A percentile compares a stretch with the other conserved stretches of the same genome.
Evolutionary conservation across 768 basidiomycete species (phyloP).

Genomic region (Lentinula guzmanii): DNA sequence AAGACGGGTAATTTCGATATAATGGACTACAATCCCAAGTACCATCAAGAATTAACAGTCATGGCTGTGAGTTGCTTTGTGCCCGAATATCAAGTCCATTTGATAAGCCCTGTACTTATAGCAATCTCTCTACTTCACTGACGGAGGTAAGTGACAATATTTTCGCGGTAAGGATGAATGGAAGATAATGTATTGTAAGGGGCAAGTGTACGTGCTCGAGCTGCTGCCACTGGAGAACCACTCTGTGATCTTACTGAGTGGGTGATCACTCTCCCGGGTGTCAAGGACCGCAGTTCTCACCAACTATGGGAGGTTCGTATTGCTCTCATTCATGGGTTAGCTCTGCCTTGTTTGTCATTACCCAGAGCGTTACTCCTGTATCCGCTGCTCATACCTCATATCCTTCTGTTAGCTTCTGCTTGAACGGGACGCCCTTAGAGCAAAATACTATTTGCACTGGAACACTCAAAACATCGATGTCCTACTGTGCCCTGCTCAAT

Average conservation of each 20-base stretch:
- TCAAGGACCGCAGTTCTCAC: slow-evolving; percentile 16
- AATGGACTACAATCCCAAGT: slow-evolving; percentile 26
- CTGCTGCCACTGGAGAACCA: neutral
- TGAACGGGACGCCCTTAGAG: slow-evolving; percentile 26
- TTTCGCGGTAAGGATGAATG: neutral
- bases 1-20: slow-evolving; percentile 27
- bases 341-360: neutral
- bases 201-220: slow-evolving; percentile 3
- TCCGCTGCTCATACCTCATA: too few species aligned
- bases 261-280: slow-evolving; percentile 21
- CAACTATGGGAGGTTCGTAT: slow-evolving; percentile 23
- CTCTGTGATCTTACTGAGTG: slow-evolving; percentile 21
- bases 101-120: slow-evolving; percentile 7
- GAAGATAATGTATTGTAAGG: neutral
- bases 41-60: slow-evolving; percentile 25
- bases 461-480: slow-evolving; percentile 31
- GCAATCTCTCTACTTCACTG: slow-evolving; percentile 31
- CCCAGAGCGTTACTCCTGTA: slow-evolving; percentile 10
- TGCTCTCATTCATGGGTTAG: neutral
- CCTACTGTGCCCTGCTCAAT: slow-evolving; percentile 29
- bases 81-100: neutral
- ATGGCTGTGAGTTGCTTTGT: slow-evolving; percentile 22
- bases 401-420: slow-evolving; percentile 17
- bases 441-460: slow-evolving; percentile 30
- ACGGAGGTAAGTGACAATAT: slow-evolving; percentile 22